phyloP scores from a whole-genome alignment of 352 stramenopile genomes.

The Phytophthora podocarpi region DNA sequence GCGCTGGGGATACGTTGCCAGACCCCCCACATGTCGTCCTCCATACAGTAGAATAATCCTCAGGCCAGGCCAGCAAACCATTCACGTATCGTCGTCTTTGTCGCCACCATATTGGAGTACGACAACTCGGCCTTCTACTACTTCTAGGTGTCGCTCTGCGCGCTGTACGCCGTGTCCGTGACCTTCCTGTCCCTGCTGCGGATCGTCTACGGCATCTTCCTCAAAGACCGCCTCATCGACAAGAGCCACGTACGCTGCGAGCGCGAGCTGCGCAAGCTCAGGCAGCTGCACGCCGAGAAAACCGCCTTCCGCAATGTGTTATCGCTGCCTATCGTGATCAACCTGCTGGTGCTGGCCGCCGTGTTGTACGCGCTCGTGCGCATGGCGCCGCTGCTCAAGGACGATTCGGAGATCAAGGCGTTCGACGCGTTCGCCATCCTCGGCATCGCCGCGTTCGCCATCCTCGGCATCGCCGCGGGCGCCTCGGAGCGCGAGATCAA shows the following conservation, averaged over 20 bases:
- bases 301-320: conserved; percentile 87
- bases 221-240: conserved; percentile 89
- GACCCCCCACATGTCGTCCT: conserved; percentile 36
- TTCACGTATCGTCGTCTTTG: conserved; percentile 17
- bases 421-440: conserved; percentile 99
- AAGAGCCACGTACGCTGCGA: conserved; percentile 82
- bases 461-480: conserved; percentile 93
- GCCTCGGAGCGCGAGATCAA: conserved; percentile 96
- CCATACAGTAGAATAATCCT: conserved; percentile 1
- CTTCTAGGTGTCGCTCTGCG: conserved; percentile 97
- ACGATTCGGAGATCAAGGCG: conserved; percentile 97
- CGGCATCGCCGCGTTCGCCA: conserved; percentile 96
- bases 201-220: conserved; percentile 90
- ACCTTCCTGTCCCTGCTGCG: conserved; percentile 89
- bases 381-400: conserved; percentile 90
- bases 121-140: conserved; percentile 99
- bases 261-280: conserved; percentile 86
- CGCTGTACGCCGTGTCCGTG: conserved; percentile 96
- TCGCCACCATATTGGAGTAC: conserved; percentile 95
- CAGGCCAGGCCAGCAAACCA: conserved; percentile 2
- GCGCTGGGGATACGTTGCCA: too few species aligned
- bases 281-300: conserved; percentile 86
- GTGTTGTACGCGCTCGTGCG: conserved; percentile 91
- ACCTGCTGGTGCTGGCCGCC: conserved; percentile 69
- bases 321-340: conserved; percentile 73